Evolutionary conservation across 169 alveolate species (phyloP).

Genomic region (Plasmodium blacklocki): DNA sequence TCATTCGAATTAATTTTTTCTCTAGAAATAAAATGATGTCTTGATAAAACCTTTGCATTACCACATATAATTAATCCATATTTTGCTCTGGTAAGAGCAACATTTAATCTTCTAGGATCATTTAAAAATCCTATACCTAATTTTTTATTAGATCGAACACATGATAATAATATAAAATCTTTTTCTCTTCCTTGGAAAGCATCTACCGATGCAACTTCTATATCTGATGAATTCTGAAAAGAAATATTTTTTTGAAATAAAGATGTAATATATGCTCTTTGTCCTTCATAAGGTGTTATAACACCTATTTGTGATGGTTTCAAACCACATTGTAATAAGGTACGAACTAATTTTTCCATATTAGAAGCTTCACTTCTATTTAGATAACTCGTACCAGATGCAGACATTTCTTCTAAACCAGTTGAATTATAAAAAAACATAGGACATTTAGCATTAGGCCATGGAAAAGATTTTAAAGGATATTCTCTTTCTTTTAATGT

Average conservation of each 20-base stretch:
- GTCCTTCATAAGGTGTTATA: constrained; percentile 97
- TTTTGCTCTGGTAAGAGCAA: constrained; percentile 94
- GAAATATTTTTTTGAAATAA: constrained; percentile 79
- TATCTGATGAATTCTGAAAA: constrained; percentile 80
- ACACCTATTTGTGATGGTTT: constrained; percentile 92
- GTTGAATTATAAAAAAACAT: constrained; percentile 89
- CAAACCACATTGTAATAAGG: constrained; percentile 76
- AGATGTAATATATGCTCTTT: constrained; percentile 90
- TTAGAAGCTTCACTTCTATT: constrained; percentile 85
- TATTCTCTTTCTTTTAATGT: constrained; percentile 90
- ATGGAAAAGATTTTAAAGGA: constrained; percentile 83
- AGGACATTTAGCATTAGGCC: constrained; percentile 90
- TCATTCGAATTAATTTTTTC: constrained; percentile 82
- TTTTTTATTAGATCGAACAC: constrained; percentile 90
- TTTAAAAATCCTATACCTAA: constrained; percentile 91
- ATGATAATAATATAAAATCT: constrained; percentile 91
- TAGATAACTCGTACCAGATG: constrained; percentile 84
- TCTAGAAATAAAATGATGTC: constrained; percentile 56
- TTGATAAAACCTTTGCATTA: constrained; percentile 78
- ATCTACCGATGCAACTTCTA: constrained; percentile 90
- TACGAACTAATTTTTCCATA: constrained; percentile 81
- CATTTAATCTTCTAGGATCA: constrained; percentile 94
- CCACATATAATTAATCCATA: constrained; percentile 92
- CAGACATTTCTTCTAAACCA: constrained; percentile 86
- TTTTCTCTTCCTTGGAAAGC: constrained; percentile 94